Evolutionary conservation across 768 basidiomycete species (phyloP).

Genomic region (Lactarius quietus): DNA sequence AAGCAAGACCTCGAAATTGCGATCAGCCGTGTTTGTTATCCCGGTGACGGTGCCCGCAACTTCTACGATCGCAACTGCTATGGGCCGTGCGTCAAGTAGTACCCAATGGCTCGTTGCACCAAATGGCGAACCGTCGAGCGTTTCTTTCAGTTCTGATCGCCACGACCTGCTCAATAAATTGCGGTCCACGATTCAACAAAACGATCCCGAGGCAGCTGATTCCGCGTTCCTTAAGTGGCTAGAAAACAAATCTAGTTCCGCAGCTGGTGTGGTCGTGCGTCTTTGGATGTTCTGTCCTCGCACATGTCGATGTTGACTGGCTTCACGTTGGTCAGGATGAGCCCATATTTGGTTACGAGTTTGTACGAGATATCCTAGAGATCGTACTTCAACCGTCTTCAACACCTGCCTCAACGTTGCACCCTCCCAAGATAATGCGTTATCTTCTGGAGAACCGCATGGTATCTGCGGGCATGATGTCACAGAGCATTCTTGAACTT

Average conservation of each 20-base stretch:
- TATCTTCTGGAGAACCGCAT: conserved; percentile 54
- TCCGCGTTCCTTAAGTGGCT: conserved; percentile 62
- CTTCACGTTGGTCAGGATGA: neutral
- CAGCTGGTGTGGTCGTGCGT: neutral
- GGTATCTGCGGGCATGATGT: conserved; percentile 60
- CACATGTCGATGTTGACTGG: neutral
- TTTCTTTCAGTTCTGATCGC: conserved; percentile 28
- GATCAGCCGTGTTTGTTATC: conserved; percentile 56
- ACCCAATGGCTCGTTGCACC: conserved; percentile 44
- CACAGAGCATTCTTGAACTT: conserved; percentile 52
- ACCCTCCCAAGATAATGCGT: conserved; percentile 54
- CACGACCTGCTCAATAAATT: conserved; percentile 40
- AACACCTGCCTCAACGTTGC: conserved; percentile 33
- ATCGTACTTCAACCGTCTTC: conserved; percentile 46
- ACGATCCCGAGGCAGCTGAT: conserved; percentile 50
- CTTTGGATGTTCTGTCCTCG: neutral
- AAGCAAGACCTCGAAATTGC: conserved; percentile 25
- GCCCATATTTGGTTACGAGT: conserved; percentile 41
- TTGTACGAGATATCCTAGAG: conserved; percentile 59
- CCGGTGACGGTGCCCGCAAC: conserved; percentile 50
- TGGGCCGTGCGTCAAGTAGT: conserved; percentile 49
- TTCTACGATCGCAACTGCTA: conserved; percentile 62
- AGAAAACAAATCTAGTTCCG: conserved; percentile 25
- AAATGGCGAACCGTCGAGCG: neutral
- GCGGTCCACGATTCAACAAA: conserved; percentile 40